These are phyloP conservation scores for Cryptosporidium bovis DNA, from an alignment of 169 alveolate species.

Conservation along the genomic window DNA sequence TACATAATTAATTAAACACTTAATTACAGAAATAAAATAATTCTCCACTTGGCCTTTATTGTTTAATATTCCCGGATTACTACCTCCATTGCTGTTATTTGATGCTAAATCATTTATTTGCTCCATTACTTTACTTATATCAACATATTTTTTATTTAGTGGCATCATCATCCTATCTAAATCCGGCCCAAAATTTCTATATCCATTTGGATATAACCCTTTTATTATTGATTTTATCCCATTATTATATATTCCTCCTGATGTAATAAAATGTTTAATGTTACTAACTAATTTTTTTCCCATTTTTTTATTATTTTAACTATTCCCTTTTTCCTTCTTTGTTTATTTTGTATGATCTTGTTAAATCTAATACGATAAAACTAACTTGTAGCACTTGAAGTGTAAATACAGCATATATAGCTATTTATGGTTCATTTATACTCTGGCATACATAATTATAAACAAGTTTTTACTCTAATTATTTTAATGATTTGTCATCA, in stretches of 20 bases:
- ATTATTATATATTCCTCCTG: conserved; percentile 22
- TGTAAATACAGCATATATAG: no score
- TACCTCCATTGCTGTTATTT: not conserved
- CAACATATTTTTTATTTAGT: conserved; percentile 62
- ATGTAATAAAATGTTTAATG: conserved; percentile 27
- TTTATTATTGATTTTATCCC: conserved; percentile 19
- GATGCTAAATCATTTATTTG: conserved; percentile 15
- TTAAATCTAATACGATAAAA: no score
- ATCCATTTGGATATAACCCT: conserved; percentile 68
- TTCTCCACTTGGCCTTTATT: conserved; percentile 2
- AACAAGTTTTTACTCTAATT: no score
- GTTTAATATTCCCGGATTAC: not conserved
- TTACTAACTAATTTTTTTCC: conserved; percentile 45
- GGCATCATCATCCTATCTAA: conserved; percentile 69
- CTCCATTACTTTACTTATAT: conserved; percentile 54
- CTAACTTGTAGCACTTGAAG: no score
- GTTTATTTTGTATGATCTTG: no score
- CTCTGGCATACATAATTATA: no score
- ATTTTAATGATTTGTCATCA: no score
- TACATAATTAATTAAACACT: conserved; percentile 29
- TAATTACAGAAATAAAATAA: conserved; percentile 12
- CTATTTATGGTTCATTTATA: no score
- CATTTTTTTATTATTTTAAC: conserved; percentile 1
- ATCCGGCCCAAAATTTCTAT: conserved; percentile 69
- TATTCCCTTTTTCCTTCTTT: no score